Conservation (phyloP, 179 eudicot species). For the Nepenthes alata region DNA sequence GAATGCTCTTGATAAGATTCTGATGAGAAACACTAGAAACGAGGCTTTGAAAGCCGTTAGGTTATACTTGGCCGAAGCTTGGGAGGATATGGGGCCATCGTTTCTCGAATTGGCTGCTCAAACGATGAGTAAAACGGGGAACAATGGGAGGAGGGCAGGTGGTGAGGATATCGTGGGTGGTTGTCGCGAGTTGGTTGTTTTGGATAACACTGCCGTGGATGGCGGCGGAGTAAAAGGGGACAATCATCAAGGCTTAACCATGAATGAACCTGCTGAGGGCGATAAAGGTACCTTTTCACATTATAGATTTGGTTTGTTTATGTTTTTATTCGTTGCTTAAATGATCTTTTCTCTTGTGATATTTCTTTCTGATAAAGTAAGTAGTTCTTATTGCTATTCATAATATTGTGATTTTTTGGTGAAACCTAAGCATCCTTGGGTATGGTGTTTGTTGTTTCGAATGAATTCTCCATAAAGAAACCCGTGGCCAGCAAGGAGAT, state of each 20-base stretch:
- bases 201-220: not conserved
- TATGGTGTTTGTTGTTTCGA: too few species aligned
- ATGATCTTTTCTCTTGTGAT: not conserved
- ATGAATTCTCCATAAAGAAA: too few species aligned
- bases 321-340: not conserved
- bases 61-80: constrained; percentile 34
- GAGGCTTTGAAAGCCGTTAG: constrained; percentile 39
- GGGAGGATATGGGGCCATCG: constrained; percentile 46
- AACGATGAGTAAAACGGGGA: not conserved
- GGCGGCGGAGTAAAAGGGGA: not conserved
- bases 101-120: constrained; percentile 40
- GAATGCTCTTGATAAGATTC: constrained; percentile 18
- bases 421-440: not conserved
- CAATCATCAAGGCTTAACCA: not conserved
- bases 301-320: not conserved
- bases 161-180: not conserved
- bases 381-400: not conserved
- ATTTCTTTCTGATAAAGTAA: not conserved
- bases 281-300: constrained; percentile 6
- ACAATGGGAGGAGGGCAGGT: constrained; percentile 5
- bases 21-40: constrained; percentile 26
- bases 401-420: not conserved
- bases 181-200: constrained; percentile 3
- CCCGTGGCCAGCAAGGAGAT: too few species aligned
- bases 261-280: not conserved